Base-by-base conservation (phyloP, 305 asterid genomes). In the Fraxinus ornus region DNA sequence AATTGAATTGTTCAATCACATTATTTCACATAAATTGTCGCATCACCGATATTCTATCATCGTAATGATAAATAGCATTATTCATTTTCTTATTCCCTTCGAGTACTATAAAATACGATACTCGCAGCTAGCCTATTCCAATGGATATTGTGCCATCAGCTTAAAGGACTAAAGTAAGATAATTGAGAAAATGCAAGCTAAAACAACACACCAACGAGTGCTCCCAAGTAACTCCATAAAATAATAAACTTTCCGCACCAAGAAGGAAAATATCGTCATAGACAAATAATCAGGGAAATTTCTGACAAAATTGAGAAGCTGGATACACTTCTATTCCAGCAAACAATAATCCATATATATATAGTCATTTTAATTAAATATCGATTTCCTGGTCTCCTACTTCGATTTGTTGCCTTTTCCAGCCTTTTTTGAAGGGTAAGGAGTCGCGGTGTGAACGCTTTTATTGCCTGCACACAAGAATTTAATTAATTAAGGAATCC, bases 321-420 rank as follows among this genome's bases (percentile, higher is more conserved):
- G 28, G 71, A 55, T 55, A 5, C 22, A 5, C 32, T 60, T 13
- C 75, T 13, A 28, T 68, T 68, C 75, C 36, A 68, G 75, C 75
- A 68, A 68, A 26, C 36, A 68, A 10, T 68, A 28, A 68, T 68
- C 37, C 75, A 62, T 26, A 26, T 66, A n/a, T 21, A 24, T 22
- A 9, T 66, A 0, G 8, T 19, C n/a, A 47, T 47, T 47, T 13
- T 15, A 49, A 15, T 37, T 49, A n/a, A 49, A 49, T 49, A 68
- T 68, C 8, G 24, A 24, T 7, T 2, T 24, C 32, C 24, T 9
- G 2, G 77, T 30, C 75, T 83, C 85, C 17, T 41, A 81, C 78
- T 88, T 83, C 0, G 72, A 28, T 37, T 81, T 85, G 85, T 78
- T 85, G 41, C 79, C 15, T 37, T 82, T 87, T 17, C 86, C 91